Conservation (phyloP, 805 yeast species). For the Tetrapisispora nanseiensis region DNA sequence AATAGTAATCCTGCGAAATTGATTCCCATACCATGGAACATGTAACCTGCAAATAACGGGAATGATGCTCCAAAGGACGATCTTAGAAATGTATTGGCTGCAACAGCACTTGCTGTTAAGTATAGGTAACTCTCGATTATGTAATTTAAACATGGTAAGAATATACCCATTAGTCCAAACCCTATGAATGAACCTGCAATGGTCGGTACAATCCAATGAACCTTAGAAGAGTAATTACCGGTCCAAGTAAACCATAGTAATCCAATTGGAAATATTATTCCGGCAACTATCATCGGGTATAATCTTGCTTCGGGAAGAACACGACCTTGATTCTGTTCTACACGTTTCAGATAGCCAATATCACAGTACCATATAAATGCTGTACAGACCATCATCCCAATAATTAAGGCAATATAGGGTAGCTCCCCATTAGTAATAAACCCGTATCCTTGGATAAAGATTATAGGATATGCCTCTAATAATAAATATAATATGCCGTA, state of each 20-base stretch:
- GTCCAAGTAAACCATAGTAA: constrained; percentile 78
- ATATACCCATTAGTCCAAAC: constrained; percentile 57
- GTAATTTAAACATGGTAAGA: constrained; percentile 61
- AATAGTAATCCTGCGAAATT: constrained; percentile 74
- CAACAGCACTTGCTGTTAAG: constrained; percentile 71
- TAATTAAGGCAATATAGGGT: constrained; percentile 68
- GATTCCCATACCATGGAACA: constrained; percentile 59
- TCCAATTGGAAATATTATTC: constrained; percentile 64
- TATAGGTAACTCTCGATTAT: constrained; percentile 59
- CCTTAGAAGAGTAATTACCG: constrained; percentile 57
- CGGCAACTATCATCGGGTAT: constrained; percentile 66
- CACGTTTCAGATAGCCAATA: constrained; percentile 37
- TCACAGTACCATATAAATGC: constrained; percentile 43
- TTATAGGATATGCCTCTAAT: constrained; percentile 66
- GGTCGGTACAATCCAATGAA: constrained; percentile 77
- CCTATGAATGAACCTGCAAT: constrained; percentile 57
- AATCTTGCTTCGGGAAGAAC: constrained; percentile 72
- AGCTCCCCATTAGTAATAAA: constrained; percentile 45
- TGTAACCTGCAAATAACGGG: constrained; percentile 61
- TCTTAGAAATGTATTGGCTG: constrained; percentile 64
- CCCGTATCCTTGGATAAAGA: constrained; percentile 53
- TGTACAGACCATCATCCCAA: constrained; percentile 61
- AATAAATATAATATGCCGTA: constrained; percentile 71
- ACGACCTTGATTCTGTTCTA: constrained; percentile 43
- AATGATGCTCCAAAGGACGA: constrained; percentile 58